Percentiles rank a stretch among this genome's conserved stretches.
Evolutionary conservation across 202 grass and related monocot species (phyloP).

Genomic region (Eragrostis tef): DNA sequence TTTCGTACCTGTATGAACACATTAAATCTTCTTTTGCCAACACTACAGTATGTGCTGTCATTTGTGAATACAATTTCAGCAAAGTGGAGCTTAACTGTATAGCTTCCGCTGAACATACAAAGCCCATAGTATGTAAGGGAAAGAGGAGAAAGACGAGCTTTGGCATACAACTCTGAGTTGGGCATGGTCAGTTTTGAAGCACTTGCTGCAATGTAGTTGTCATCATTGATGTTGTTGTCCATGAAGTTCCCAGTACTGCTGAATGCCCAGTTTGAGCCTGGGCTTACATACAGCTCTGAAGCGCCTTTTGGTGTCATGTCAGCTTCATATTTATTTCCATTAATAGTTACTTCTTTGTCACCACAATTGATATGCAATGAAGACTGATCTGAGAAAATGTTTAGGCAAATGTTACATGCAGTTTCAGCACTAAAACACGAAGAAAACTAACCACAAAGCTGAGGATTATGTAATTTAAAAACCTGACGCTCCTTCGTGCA

Average conservation of each 20-base stretch:
- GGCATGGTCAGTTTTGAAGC: slow-evolving; percentile 57
- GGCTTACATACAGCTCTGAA: slow-evolving; percentile 51
- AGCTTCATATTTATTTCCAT: slow-evolving; percentile 70
- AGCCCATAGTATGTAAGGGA: slow-evolving; percentile 90
- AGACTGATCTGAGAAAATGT: slow-evolving; percentile 56
- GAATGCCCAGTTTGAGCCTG: slow-evolving; percentile 80
- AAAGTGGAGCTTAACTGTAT: slow-evolving; percentile 80
- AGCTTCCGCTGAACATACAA: slow-evolving; percentile 81
- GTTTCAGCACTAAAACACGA: slow-evolving; percentile 20
- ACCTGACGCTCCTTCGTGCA: slow-evolving; percentile 1
- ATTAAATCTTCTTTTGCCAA: slow-evolving; percentile 90
- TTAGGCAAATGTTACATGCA: slow-evolving; percentile 35
- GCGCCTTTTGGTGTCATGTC: slow-evolving; percentile 70
- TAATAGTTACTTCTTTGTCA: slow-evolving; percentile 66
- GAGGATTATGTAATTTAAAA: not conserved
- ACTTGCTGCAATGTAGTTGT: slow-evolving; percentile 70
- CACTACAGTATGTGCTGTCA: slow-evolving; percentile 77
- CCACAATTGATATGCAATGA: slow-evolving; percentile 88
- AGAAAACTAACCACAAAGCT: slow-evolving; percentile 19
- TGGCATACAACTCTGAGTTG: slow-evolving; percentile 68
- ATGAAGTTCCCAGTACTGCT: slow-evolving; percentile 92
- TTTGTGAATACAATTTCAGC: slow-evolving; percentile 82
- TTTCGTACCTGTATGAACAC: slow-evolving; percentile 82
- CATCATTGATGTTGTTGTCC: slow-evolving; percentile 70
- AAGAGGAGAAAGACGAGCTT: slow-evolving; percentile 85